phyloP scores from a whole-genome alignment of 345 rosid genomes.

The Linum trigynum region DNA sequence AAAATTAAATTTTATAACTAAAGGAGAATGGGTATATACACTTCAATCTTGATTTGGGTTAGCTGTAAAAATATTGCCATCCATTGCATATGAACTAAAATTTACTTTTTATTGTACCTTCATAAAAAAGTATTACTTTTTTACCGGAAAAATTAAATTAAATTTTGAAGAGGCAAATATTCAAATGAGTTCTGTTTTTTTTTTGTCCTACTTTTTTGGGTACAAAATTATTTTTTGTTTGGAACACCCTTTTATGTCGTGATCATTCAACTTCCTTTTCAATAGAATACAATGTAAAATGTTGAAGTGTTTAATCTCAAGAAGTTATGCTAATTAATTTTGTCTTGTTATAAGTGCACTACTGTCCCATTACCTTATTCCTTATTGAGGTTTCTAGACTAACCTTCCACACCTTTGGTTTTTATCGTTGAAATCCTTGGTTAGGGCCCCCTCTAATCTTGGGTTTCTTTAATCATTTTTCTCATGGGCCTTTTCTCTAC shows the following conservation, averaged over 20 bases:
- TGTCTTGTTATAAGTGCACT: constrained; percentile 50
- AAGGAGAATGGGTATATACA: too few relatives aligned
- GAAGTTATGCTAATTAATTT: constrained; percentile 15
- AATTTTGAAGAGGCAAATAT: background rate
- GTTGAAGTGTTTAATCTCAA: constrained; percentile 7
- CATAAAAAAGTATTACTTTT: too few relatives aligned
- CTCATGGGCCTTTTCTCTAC: constrained; percentile 20
- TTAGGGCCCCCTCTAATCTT: constrained; percentile 20
- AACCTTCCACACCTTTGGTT: constrained; percentile 18
- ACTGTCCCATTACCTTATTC: constrained; percentile 8
- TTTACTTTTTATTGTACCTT: too few relatives aligned
- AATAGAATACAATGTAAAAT: constrained; percentile 38
- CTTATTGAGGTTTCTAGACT: background rate
- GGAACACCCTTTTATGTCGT: constrained; percentile 25
- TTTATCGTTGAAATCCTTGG: background rate
- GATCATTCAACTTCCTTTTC: constrained; percentile 25
- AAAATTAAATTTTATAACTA: background rate
- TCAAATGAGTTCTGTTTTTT: background rate
- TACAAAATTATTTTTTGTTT: constrained; percentile 17
- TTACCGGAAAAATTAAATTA: background rate
- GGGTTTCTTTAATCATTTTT: constrained; percentile 28
- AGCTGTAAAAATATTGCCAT: too few relatives aligned
- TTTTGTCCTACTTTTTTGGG: constrained; percentile 13
- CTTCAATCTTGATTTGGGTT: too few relatives aligned
- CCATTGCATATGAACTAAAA: too few relatives aligned